Conservation (phyloP, 169 alveolate species). For the Prorocentrum cordatum region DNA sequence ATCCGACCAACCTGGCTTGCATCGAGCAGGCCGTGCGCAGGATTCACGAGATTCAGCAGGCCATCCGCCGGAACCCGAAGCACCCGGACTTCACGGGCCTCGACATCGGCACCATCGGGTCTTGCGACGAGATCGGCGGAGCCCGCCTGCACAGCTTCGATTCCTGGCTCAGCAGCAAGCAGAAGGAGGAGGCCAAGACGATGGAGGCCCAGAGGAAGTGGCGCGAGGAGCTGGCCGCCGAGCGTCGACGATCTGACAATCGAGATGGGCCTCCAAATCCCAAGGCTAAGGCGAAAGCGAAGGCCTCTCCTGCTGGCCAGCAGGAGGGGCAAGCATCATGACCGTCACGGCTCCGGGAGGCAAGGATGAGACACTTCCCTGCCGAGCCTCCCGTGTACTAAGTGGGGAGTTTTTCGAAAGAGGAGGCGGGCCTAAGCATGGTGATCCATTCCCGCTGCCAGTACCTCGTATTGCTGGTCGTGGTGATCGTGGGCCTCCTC, state of each 20-base stretch:
- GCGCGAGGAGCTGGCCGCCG: slow-evolving; percentile 1
- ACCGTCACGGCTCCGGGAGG: too few species aligned
- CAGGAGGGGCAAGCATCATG: too few species aligned
- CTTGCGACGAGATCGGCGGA: slow-evolving; percentile 6
- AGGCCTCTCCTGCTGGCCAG: too few species aligned
- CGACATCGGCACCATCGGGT: neutral
- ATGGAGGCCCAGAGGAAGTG: neutral
- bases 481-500: too few species aligned
- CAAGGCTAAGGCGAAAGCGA: too few species aligned
- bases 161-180: neutral
- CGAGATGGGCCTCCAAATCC: too few species aligned
- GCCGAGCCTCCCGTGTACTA: too few species aligned
- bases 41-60: neutral
- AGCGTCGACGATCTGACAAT: neutral
- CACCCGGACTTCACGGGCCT: slow-evolving; percentile 19
- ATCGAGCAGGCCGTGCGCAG: neutral
- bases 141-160: neutral
- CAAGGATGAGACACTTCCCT: too few species aligned
- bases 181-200: slow-evolving; percentile 20
- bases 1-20: neutral
- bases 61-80: slow-evolving; percentile 12
- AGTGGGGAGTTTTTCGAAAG: too few species aligned
- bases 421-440: too few species aligned
- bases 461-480: too few species aligned
- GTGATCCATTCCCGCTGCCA: too few species aligned